phyloP scores from a whole-genome alignment of 2,329 filamentous ascomycete genomes.

The Sporothrix dimorphospora region DNA sequence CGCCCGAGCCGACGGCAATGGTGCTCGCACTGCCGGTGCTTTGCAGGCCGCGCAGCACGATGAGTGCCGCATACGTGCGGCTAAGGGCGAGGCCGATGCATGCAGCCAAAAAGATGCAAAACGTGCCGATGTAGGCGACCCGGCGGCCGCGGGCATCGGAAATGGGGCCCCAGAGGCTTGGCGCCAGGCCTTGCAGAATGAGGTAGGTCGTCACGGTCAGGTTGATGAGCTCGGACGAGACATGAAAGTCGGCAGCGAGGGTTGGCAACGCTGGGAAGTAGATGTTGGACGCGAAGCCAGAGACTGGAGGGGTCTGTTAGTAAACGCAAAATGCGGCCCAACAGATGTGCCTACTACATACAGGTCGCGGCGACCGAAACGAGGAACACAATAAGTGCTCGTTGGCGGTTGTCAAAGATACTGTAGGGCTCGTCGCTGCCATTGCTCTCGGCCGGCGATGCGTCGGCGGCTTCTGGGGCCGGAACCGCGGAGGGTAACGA shows the following conservation, averaged over 20 bases:
- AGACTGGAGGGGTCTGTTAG: slow-evolving; percentile 42
- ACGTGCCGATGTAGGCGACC: slow-evolving; percentile 64
- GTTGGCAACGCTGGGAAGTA: slow-evolving; percentile 52
- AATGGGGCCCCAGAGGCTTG: slow-evolving; percentile 63
- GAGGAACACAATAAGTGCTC: slow-evolving; percentile 50
- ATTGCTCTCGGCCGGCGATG: neutral
- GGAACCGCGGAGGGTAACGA: neutral
- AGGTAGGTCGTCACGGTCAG: slow-evolving; percentile 62
- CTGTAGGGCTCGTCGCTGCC: slow-evolving; percentile 44
- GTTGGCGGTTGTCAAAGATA: slow-evolving; percentile 56
- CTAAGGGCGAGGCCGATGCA: slow-evolving; percentile 65
- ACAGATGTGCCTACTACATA: slow-evolving; percentile 37
- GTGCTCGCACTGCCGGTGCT: slow-evolving; percentile 68
- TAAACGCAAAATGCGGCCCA: neutral
- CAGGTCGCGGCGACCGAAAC: slow-evolving; percentile 56
- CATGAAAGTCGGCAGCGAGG: slow-evolving; percentile 44
- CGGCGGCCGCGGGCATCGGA: slow-evolving; percentile 63
- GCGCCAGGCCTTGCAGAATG: slow-evolving; percentile 65
- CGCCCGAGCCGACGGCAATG: slow-evolving; percentile 70
- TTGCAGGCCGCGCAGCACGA: slow-evolving; percentile 65
- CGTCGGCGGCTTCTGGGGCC: neutral
- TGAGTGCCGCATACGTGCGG: slow-evolving; percentile 57
- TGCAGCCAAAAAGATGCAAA: slow-evolving; percentile 60
- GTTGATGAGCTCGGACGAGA: slow-evolving; percentile 49
- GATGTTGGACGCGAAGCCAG: slow-evolving; percentile 63